Conservation (phyloP, 169 alveolate species). For the Nephromyces sp. region DNA sequence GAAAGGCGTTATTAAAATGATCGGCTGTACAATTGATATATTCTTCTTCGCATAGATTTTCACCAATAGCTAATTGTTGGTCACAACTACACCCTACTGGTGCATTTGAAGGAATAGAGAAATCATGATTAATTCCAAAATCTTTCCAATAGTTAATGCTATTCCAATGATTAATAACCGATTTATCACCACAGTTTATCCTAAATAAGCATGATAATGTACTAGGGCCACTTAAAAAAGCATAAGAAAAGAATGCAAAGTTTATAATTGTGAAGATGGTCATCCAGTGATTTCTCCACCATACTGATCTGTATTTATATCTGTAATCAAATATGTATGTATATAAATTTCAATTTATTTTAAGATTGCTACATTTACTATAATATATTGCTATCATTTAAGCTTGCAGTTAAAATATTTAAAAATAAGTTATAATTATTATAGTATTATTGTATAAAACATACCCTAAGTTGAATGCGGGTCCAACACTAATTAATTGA, state of each 20-base stretch:
- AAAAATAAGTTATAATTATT: too few species aligned
- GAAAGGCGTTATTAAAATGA: not conserved
- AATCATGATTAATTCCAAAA: not conserved
- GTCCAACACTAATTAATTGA: not conserved
- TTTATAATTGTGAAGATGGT: not conserved
- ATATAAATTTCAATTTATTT: not conserved
- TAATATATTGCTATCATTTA: not conserved
- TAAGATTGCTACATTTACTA: not conserved
- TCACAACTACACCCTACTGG: not conserved
- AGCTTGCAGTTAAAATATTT: too few species aligned
- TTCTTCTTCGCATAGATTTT: not conserved
- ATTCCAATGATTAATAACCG: not conserved
- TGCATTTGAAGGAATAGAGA: not conserved
- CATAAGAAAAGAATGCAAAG: not conserved
- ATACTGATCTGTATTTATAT: not conserved
- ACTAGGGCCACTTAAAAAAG: not conserved
- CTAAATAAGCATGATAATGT: not conserved
- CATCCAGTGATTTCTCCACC: not conserved
- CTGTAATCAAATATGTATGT: not conserved
- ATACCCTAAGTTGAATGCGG: not conserved
- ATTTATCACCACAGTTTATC: not conserved
- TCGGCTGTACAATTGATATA: not conserved
- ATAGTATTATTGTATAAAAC: too few species aligned
- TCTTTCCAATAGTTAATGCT: not conserved
- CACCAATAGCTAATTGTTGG: not conserved